Conservation (phyloP, 2,329 filamentous ascomycete genomes). For the Nemania sp. region DNA sequence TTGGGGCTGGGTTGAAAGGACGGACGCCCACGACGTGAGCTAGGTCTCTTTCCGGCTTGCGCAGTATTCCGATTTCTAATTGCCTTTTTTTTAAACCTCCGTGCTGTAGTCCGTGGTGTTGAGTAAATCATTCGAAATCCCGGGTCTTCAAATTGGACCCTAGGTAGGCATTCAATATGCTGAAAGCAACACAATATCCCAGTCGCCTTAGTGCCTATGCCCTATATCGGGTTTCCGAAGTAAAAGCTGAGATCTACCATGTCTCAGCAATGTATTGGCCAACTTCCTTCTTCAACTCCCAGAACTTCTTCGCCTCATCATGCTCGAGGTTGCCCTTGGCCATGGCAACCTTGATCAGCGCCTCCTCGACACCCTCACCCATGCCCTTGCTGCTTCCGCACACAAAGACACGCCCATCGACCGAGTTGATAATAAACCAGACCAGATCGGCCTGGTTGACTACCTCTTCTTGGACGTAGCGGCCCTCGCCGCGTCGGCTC, state of each 20-base stretch:
- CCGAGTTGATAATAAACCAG: slow-evolving; percentile 95
- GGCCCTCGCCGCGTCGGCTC: slow-evolving; percentile 79
- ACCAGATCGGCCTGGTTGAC: slow-evolving; percentile 92
- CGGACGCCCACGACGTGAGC: slow-evolving; percentile 4
- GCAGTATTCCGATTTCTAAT: slow-evolving; percentile 22
- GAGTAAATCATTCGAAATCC: slow-evolving; percentile 12
- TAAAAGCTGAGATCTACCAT: slow-evolving; percentile 59
- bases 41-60: slow-evolving; percentile 22
- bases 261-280: slow-evolving; percentile 95
- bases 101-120: slow-evolving; percentile 5
- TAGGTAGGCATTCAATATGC: neutral
- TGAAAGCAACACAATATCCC: neutral
- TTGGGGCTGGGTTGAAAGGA: neutral
- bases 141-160: slow-evolving; percentile 1
- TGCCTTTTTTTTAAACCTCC: slow-evolving; percentile 16
- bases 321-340: slow-evolving; percentile 86
- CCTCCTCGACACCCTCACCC: slow-evolving; percentile 94
- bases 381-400: slow-evolving; percentile 96
- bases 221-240: neutral
- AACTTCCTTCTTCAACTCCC: slow-evolving; percentile 89
- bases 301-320: slow-evolving; percentile 87
- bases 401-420: slow-evolving; percentile 97
- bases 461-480: slow-evolving; percentile 97
- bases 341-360: slow-evolving; percentile 91
- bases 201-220: neutral